These are phyloP conservation scores for Monosporascus cannonballus DNA, from an alignment of 2,329 filamentous ascomycete species.

Conservation along the genomic window DNA sequence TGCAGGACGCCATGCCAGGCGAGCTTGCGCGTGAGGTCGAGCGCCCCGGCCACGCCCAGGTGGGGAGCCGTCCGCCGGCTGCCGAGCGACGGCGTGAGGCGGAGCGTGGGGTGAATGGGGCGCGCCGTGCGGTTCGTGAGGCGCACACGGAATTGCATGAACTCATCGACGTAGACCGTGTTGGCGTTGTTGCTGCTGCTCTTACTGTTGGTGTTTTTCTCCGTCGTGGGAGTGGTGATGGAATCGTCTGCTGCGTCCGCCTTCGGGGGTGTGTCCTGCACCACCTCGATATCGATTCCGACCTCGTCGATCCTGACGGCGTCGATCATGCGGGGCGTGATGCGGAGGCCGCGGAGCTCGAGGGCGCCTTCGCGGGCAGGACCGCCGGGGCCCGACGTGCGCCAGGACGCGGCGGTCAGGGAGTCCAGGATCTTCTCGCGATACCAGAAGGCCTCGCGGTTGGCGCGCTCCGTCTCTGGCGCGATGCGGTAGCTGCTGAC, in stretches of 20 bases:
- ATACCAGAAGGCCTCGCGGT: constrained; percentile 86
- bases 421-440: constrained; percentile 71
- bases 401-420: constrained; percentile 64
- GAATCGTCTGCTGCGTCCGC: too few species aligned
- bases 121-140: constrained; percentile 67
- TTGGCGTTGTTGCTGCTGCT: constrained; percentile 12
- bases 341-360: constrained; percentile 68
- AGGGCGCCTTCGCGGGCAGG: constrained; percentile 57
- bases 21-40: constrained; percentile 77
- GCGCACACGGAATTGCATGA: constrained; percentile 63
- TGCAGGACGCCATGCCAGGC: constrained; percentile 83
- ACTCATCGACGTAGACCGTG: constrained; percentile 47
- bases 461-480: constrained; percentile 71
- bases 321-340: constrained; percentile 76
- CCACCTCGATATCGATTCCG: constrained; percentile 56
- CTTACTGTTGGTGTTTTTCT: constrained; percentile 14
- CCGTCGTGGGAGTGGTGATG: too few species aligned
- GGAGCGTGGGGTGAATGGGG: constrained; percentile 65
- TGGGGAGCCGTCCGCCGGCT: constrained; percentile 30
- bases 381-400: constrained; percentile 34
- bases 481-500: constrained; percentile 75
- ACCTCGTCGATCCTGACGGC: constrained; percentile 76
- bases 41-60: constrained; percentile 62
- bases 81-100: constrained; percentile 70
- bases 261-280: too few species aligned